phyloP scores from a whole-genome alignment of 1,284 basidiomycete species.

The Pseudozyma flocculosa region DNA sequence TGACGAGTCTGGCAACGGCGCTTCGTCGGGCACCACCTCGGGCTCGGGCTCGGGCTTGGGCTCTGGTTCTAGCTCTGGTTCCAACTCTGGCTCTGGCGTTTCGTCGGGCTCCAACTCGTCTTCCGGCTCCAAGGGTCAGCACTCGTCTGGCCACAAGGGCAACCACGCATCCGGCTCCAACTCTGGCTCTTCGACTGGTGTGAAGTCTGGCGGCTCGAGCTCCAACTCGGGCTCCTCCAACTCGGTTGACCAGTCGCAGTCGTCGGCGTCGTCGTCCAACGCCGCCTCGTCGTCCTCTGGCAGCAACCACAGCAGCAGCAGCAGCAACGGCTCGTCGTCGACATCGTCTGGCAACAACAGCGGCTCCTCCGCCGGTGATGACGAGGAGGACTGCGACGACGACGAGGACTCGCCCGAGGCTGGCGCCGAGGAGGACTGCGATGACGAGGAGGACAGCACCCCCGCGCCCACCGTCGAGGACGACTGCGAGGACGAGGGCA shows the following conservation, averaged over 20 bases:
- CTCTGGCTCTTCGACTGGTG: slow-evolving; percentile 5
- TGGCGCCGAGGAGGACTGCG: slow-evolving; percentile 11
- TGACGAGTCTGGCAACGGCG: not conserved
- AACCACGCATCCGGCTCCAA: slow-evolving; percentile 4
- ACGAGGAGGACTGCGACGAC: slow-evolving; percentile 24
- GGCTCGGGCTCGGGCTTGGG: slow-evolving; percentile 1
- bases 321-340: not conserved
- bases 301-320: not conserved
- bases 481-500: slow-evolving; percentile 16
- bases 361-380: too few relatives aligned
- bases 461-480: slow-evolving; percentile 4
- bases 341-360: not conserved
- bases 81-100: slow-evolving; percentile 6
- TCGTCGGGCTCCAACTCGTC: slow-evolving; percentile 7
- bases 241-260: too few relatives aligned
- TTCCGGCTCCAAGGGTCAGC: slow-evolving; percentile 3
- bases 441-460: not conserved
- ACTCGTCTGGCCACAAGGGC: too few relatives aligned
- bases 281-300: not conserved
- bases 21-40: not conserved
- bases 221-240: not conserved
- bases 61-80: slow-evolving; percentile 7
- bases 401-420: not conserved
- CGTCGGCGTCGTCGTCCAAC: too few relatives aligned
- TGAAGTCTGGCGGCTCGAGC: not conserved